Evolutionary conservation across 106 monocot species (phyloP).

Genomic region (Allium fistulosum): DNA sequence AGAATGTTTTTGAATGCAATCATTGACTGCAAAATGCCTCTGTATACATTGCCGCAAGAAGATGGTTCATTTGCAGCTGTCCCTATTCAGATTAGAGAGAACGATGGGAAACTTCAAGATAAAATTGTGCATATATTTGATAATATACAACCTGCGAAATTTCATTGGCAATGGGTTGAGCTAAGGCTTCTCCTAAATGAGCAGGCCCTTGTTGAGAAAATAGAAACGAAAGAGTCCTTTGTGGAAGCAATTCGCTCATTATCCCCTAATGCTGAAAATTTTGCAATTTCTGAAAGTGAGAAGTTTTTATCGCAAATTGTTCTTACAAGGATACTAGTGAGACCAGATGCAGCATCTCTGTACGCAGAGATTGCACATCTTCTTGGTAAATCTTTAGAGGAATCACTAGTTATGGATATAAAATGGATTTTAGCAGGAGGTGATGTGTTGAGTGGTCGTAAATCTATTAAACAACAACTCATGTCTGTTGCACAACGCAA

Average conservation of each 20-base stretch:
- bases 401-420: slow-evolving; percentile 61
- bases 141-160: slow-evolving; percentile 92
- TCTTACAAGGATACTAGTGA: slow-evolving; percentile 76
- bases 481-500: slow-evolving; percentile 55
- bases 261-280: slow-evolving; percentile 63
- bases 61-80: slow-evolving; percentile 64
- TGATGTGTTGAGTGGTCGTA: slow-evolving; percentile 86
- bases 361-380: slow-evolving; percentile 92
- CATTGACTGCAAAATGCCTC: slow-evolving; percentile 79
- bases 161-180: slow-evolving; percentile 99
- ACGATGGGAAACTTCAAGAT: slow-evolving; percentile 60
- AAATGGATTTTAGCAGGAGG: slow-evolving; percentile 91
- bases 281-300: slow-evolving; percentile 81
- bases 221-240: slow-evolving; percentile 57
- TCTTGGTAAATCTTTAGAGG: slow-evolving; percentile 83
- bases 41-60: slow-evolving; percentile 41
- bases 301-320: slow-evolving; percentile 79
- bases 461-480: slow-evolving; percentile 89
- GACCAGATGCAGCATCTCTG: slow-evolving; percentile 93
- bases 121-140: slow-evolving; percentile 86
- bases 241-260: slow-evolving; percentile 79
- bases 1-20: slow-evolving; percentile 86
- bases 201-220: slow-evolving; percentile 81
- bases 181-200: slow-evolving; percentile 92
- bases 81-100: slow-evolving; percentile 46